These are phyloP conservation scores for Candida coquimbonensis DNA, from an alignment of 805 yeast genomes.

Conservation along the genomic window DNA sequence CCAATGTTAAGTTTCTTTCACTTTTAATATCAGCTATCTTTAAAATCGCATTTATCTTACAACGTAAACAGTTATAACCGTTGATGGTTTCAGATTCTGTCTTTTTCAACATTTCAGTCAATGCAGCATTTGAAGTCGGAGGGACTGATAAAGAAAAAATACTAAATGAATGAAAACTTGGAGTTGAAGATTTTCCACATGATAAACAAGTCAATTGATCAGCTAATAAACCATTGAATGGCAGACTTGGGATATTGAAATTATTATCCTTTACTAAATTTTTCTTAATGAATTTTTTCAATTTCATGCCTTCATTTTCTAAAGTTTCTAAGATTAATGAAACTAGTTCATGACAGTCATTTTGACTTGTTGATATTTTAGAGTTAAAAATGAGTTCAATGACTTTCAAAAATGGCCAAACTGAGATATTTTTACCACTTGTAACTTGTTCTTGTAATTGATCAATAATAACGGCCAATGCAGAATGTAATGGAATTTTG, in stretches of 20 bases:
- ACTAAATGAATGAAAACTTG: constrained; percentile 51
- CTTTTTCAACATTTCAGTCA: constrained; percentile 48
- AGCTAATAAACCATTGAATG: constrained; percentile 61
- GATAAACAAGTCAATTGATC: constrained; percentile 64
- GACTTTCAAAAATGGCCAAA: constrained; percentile 71
- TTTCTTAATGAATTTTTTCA: constrained; percentile 28
- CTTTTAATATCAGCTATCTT: constrained; percentile 24
- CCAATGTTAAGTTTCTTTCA: constrained; percentile 6
- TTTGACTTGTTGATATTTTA: constrained; percentile 73
- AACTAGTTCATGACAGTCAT: constrained; percentile 91
- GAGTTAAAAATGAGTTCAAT: constrained; percentile 69
- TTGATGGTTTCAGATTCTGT: constrained; percentile 64
- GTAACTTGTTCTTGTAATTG: constrained; percentile 59
- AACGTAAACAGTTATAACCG: constrained; percentile 72
- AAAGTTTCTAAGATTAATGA: constrained; percentile 76
- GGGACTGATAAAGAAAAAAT: constrained; percentile 77
- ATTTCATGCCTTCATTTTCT: constrained; percentile 49
- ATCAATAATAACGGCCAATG: constrained; percentile 43
- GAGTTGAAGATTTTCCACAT: constrained; percentile 58
- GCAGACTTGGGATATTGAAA: constrained; percentile 49
- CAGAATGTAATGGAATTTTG: constrained; percentile 47
- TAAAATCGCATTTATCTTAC: constrained; percentile 46
- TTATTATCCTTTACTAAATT: constrained; percentile 4
- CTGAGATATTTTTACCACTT: constrained; percentile 50
- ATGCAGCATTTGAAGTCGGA: constrained; percentile 32